These are phyloP conservation scores for Westerdykella ornata DNA, from an alignment of 2,329 filamentous ascomycete species.

Conservation along the genomic window DNA sequence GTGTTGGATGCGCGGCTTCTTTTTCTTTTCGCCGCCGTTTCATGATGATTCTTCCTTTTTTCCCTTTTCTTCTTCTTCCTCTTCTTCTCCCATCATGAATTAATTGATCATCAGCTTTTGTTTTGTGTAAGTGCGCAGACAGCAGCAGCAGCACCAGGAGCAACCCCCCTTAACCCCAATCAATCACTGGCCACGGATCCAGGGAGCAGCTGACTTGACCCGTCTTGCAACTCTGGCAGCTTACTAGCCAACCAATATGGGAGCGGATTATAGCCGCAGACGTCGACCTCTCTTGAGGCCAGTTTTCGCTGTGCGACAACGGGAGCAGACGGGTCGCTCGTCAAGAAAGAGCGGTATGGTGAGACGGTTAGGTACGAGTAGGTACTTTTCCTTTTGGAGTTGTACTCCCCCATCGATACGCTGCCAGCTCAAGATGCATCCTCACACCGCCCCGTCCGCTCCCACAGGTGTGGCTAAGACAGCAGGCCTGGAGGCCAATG, in stretches of 20 bases:
- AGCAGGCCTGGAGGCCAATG: not conserved
- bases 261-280: constrained; percentile 2
- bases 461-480: not conserved
- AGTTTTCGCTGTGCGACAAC: constrained; percentile 6
- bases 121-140: too few species aligned
- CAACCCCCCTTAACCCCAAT: too few species aligned
- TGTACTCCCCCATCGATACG: constrained; percentile 17
- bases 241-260: constrained; percentile 21
- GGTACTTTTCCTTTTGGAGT: constrained; percentile 27
- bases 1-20: too few species aligned
- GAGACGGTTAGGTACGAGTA: too few species aligned
- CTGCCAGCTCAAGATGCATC: constrained; percentile 8
- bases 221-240: constrained; percentile 23
- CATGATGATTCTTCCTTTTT: too few species aligned
- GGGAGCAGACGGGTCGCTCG: constrained; percentile 15
- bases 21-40: too few species aligned
- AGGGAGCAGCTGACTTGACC: constrained; percentile 5
- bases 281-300: not conserved
- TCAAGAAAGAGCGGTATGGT: constrained; percentile 36
- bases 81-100: too few species aligned
- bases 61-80: too few species aligned
- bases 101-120: too few species aligned
- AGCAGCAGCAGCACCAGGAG: too few species aligned
- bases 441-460: constrained; percentile 15
- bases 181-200: too few species aligned